Evolutionary conservation across 1,284 basidiomycete species (phyloP).

Genomic region (Phellinidium pouzarii): DNA sequence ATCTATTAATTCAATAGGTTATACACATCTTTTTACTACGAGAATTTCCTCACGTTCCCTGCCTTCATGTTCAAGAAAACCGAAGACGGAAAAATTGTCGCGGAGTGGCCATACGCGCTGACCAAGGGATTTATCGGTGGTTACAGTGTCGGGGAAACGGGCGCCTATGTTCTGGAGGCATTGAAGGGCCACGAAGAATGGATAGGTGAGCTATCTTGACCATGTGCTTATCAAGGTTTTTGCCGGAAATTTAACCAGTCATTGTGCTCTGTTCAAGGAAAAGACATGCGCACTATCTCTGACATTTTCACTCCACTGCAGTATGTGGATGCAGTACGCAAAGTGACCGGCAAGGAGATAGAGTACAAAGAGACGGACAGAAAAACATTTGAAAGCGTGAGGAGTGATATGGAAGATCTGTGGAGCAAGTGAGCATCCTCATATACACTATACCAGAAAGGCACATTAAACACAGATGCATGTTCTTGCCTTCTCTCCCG

Average conservation of each 20-base stretch:
- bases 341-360: not conserved
- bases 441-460: not conserved
- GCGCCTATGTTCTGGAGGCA: conserved; percentile 12
- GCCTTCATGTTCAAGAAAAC: not conserved
- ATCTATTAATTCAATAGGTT: conserved; percentile 6
- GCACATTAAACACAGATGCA: not conserved
- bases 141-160: conserved; percentile 6
- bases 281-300: conserved; percentile 6
- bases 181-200: conserved; percentile 17
- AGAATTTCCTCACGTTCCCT: conserved; percentile 19
- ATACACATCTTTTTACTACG: conserved; percentile 22
- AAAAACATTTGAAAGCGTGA: not conserved
- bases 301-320: conserved; percentile 9
- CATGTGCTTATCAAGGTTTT: not conserved
- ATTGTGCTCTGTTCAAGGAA: not conserved
- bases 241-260: not conserved
- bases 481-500: not conserved
- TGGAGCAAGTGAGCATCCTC: conserved; percentile 7
- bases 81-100: conserved; percentile 1
- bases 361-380: not conserved
- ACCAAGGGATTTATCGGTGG: conserved; percentile 3
- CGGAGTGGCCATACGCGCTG: conserved; percentile 1
- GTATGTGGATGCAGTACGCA: not conserved
- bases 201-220: conserved; percentile 4
- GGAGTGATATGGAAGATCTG: not conserved